Conservation (phyloP, 2,329 filamentous ascomycete species). For the Pseudogymnoascus sp. region DNA sequence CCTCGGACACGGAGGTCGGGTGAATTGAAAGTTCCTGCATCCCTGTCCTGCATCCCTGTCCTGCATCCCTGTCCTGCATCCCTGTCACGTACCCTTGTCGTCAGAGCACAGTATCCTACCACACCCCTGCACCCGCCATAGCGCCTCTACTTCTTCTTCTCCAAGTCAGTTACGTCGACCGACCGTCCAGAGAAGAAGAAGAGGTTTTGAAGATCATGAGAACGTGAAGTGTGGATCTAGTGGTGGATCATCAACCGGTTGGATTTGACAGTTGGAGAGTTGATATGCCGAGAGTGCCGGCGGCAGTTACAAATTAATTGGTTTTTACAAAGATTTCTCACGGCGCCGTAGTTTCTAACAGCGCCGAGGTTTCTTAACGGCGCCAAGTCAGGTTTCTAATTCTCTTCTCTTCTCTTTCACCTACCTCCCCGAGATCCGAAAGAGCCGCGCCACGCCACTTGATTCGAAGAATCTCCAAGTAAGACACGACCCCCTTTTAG, state of each 20-base stretch:
- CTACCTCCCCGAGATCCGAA: not conserved
- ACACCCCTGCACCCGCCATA: no score
- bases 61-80: not conserved
- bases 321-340: not conserved
- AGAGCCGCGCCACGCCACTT: not conserved
- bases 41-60: not conserved
- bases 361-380: not conserved
- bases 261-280: not conserved
- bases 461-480: no score
- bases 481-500: no score
- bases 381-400: no score
- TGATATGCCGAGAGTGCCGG: not conserved
- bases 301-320: not conserved
- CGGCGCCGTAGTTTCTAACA: no score
- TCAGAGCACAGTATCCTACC: no score
- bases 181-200: not conserved
- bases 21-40: not conserved
- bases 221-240: not conserved
- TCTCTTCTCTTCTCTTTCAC: not conserved
- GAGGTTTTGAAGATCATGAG: not conserved
- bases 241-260: not conserved
- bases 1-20: not conserved
- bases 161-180: not conserved
- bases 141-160: no score
- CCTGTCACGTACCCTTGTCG: no score